phyloP scores from a whole-genome alignment of 2,329 filamentous ascomycete species.

The Cadophora malorum region DNA sequence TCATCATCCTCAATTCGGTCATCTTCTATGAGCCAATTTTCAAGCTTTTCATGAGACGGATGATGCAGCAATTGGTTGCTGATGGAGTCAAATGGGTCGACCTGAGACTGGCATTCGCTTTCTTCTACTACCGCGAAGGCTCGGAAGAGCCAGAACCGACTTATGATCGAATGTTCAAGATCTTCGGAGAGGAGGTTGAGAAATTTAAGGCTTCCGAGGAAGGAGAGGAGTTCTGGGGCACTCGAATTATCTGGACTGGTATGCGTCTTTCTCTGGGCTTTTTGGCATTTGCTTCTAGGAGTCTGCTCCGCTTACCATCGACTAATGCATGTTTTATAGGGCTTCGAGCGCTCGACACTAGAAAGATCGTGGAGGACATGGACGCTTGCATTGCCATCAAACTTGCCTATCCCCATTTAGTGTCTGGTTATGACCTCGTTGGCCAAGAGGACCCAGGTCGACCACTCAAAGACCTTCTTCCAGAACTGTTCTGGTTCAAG shows the following conservation, averaged over 20 bases:
- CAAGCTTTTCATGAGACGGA: constrained; percentile 72
- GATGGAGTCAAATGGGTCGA: constrained; percentile 90
- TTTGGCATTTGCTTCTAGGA: background rate
- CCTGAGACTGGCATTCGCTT: constrained; percentile 75
- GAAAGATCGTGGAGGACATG: constrained; percentile 79
- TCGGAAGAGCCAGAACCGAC: constrained; percentile 70
- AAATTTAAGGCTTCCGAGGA: constrained; percentile 75
- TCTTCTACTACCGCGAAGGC: constrained; percentile 70
- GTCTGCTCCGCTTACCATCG: background rate
- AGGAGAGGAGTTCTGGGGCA: constrained; percentile 82
- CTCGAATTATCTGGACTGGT: constrained; percentile 84
- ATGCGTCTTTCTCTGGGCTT: background rate
- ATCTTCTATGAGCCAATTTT: constrained; percentile 93
- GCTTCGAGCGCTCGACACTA: constrained; percentile 68
- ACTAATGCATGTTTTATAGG: background rate
- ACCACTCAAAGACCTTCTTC: constrained; percentile 76
- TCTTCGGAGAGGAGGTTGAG: constrained; percentile 78
- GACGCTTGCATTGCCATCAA: constrained; percentile 86
- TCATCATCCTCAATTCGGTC: constrained; percentile 74
- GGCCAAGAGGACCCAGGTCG: constrained; percentile 85
- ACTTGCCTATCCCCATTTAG: constrained; percentile 75
- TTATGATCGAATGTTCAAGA: constrained; percentile 72
- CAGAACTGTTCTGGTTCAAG: constrained; percentile 92
- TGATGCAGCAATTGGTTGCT: constrained; percentile 74
- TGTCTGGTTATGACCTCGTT: constrained; percentile 89